phyloP scores from a whole-genome alignment of 768 basidiomycete genomes.

The Xanthoconium purpureum region DNA sequence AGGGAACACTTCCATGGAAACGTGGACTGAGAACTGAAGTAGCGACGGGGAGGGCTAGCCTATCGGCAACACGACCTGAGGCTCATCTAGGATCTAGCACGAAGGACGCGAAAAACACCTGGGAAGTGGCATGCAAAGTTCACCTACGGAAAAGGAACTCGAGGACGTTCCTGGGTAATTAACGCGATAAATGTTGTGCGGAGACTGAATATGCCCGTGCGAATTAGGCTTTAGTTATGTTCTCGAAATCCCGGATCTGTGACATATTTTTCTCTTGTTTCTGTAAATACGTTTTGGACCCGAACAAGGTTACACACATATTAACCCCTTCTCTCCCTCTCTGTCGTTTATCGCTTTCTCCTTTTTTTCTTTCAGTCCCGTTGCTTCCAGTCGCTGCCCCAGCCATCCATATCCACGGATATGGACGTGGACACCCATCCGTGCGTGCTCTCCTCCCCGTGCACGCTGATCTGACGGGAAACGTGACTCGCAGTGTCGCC shows the following conservation, averaged over 20 bases:
- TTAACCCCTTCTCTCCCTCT: conserved; percentile 30
- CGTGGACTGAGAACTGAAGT: background rate
- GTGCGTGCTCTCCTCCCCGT: conserved; percentile 14
- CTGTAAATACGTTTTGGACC: conserved; percentile 39
- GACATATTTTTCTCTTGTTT: conserved; percentile 40
- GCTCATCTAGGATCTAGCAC: background rate
- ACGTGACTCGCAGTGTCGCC: conserved; percentile 11
- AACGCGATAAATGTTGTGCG: conserved; percentile 27
- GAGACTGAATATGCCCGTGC: conserved; percentile 34
- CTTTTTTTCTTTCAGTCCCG: conserved; percentile 1
- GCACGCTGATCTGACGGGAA: conserved; percentile 16
- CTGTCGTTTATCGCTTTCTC: conserved; percentile 14
- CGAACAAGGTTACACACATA: conserved; percentile 36
- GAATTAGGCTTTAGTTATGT: conserved; percentile 38
- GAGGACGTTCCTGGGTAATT: conserved; percentile 34
- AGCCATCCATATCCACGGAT: conserved; percentile 9
- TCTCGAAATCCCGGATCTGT: conserved; percentile 40
- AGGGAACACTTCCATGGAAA: conserved; percentile 23
- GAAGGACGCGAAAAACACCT: background rate
- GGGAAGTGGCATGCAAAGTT: conserved; percentile 18
- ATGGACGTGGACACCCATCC: conserved; percentile 20
- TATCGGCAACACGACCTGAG: background rate
- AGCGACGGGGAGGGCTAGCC: too few species aligned
- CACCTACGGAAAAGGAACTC: conserved; percentile 20
- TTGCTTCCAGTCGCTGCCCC: background rate